Base-by-base conservation (phyloP, 257 asterid genomes). In the Ehretia macrophylla region DNA sequence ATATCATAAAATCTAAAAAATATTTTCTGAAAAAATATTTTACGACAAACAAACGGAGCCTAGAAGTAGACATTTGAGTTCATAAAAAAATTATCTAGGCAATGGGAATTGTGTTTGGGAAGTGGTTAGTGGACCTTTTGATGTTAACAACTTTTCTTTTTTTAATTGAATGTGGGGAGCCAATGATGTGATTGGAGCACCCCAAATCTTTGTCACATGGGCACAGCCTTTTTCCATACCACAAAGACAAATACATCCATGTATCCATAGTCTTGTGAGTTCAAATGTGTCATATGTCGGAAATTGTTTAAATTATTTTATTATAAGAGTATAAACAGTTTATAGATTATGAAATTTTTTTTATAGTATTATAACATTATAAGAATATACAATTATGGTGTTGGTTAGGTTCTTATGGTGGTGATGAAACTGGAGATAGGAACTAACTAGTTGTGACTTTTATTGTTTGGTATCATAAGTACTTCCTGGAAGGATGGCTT, bases 131-230 rank as follows among this genome's bases (percentile, higher is more conserved):
- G 71, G 70, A 59, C 58, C 68, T 35, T 48, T 23, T 57, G 71
- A 56, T 69, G 73, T 46, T 70, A 59, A 72, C 78, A 65, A 22
- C 16, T 32, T 32, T 21, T 49, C n/a, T 64, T 51, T 66, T 51
- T 14, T 35, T 40, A 60, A 54, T 63, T 60, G 56, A 72, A 75
- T 60, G 62, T 35, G 45, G 55, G 52, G 20, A 63, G 65, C 70
- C 68, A 57, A 47, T 67, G 51, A 63, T 32, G 23, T 56, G 51
- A 62, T 56, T 69, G 51, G 68, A 48, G 44, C 57, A 62, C 60
- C 51, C 58, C 58, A 56, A 49, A 64, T 64, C 65, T 53, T 49
- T 56, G 62, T 32, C 60, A 56, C 32, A 60, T 63, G 39, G 68
- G 51, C 17, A 9, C 20, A 20, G 17, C 42, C 55, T 48, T 52